Percentiles rank a stretch among this genome's conserved stretches.
These are phyloP conservation scores for Solanum okadae DNA, from an alignment of 257 asterid genomes.

Conservation along the genomic window DNA sequence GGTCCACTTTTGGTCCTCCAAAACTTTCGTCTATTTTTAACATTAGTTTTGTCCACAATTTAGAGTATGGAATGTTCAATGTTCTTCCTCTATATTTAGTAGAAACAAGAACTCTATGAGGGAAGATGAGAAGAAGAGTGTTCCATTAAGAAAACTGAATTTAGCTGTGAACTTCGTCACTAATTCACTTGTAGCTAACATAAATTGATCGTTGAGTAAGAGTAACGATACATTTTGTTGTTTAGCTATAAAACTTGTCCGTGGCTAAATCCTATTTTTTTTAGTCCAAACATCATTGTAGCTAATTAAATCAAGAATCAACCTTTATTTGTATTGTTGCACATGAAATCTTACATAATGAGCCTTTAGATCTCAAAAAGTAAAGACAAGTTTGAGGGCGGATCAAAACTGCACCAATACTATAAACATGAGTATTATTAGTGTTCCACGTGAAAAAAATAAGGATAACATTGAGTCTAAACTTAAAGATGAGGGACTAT, in stretches of 20 bases:
- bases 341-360: background rate
- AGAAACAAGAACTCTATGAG: background rate
- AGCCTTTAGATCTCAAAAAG: background rate
- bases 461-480: too few relatives aligned
- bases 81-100: too few relatives aligned
- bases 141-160: background rate
- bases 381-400: background rate
- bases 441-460: background rate
- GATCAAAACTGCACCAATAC: background rate
- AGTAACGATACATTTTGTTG: background rate
- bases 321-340: too few relatives aligned
- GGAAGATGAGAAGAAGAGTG: background rate
- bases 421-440: background rate
- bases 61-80: background rate
- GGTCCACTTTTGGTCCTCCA: accelerated
- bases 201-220: accelerated
- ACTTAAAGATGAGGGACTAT: accelerated
- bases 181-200: background rate
- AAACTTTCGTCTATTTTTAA: too few relatives aligned
- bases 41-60: too few relatives aligned
- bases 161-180: background rate
- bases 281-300: background rate
- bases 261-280: accelerated
- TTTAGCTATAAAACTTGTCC: too few relatives aligned
- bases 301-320: background rate